These are phyloP conservation scores for Melanogaster broomeanus DNA, from an alignment of 768 basidiomycete genomes.

Conservation along the genomic window DNA sequence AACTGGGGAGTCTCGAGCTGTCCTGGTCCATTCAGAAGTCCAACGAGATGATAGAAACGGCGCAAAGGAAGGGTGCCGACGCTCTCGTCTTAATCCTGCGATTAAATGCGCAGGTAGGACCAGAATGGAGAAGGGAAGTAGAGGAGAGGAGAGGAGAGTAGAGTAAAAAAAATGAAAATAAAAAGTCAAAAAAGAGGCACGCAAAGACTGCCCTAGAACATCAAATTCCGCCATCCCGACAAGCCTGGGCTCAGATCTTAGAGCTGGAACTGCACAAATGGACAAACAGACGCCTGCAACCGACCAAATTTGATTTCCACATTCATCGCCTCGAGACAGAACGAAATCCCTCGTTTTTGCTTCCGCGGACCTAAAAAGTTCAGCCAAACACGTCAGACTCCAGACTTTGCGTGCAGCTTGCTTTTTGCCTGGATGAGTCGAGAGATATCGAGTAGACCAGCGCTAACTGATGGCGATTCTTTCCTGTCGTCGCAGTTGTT, in stretches of 20 bases:
- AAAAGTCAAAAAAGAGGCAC: neutral
- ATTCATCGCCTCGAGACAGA: neutral
- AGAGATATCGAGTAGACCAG: neutral
- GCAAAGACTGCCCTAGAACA: neutral
- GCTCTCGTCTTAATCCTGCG: neutral
- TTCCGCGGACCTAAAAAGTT: slow-evolving; percentile 4
- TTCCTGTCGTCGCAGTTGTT: too few species aligned
- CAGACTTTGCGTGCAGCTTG: too few species aligned
- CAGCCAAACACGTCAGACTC: neutral
- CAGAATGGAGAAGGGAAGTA: neutral
- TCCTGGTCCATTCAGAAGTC: neutral
- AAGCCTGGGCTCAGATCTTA: too few species aligned
- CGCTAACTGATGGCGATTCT: too few species aligned
- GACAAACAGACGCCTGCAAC: neutral
- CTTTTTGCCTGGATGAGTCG: neutral
- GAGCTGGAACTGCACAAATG: neutral
- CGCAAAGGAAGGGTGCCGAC: neutral
- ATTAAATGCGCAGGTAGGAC: slow-evolving; percentile 2
- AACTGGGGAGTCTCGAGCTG: slow-evolving; percentile 2
- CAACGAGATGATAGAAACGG: neutral
- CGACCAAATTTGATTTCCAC: neutral
- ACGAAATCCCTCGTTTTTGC: slow-evolving; percentile 1
- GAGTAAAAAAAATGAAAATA: too few species aligned
- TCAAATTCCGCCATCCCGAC: slow-evolving; percentile 1
- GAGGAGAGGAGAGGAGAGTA: too few species aligned